Evolutionary conservation across 768 basidiomycete species (phyloP), one percentile per base, ranked within the genome.

Genomic region (Tricholoma bakamatsutake): DNA sequence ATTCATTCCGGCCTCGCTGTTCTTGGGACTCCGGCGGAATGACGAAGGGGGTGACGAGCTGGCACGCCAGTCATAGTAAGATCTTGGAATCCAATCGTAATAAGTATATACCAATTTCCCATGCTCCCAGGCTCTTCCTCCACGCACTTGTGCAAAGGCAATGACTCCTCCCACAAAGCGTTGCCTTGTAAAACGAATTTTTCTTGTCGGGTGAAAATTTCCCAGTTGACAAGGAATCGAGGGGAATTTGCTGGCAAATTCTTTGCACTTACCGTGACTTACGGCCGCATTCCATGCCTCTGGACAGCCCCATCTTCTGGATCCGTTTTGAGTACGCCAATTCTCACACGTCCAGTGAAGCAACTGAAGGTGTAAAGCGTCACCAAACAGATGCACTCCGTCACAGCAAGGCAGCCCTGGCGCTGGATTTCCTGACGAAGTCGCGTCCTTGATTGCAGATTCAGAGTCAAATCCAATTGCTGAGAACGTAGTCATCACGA

Each of bases 121-220:
- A 24, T 24, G 21, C 21, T 24, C 21, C 3, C 21, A 24, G 21
- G 21, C 21, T 24, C 35, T 6, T 13, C 15, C 13, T 15, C 12
- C 3, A 13, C 35, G 13, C 13, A 37, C 15, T 37, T 10, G 13
- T 37, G 15, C 35, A 12, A 12, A 34, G 10, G 11, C 11, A 11
- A 48, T 55, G 46, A 30, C 27, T 35, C 18, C 27, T 35, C 18
- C 13, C 17, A 3, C 15, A 31, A 61, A 54, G 39, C 54, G 54
- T 28, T 63, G 62, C 49, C 64, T 69, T 39, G 31, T 67, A 69
- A 55, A 66, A 67, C 50, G 67, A 67, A 34, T 71, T 65, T 50
- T 58, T 66, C 35, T 61, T 62, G 0, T 18, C 59, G 13, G 47
- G 35, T 27, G 68, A 62, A 15, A 60, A 57, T 45, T 69, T 65